Conservation (phyloP, 768 basidiomycete genomes). For the Pulveroboletus sp. region DNA sequence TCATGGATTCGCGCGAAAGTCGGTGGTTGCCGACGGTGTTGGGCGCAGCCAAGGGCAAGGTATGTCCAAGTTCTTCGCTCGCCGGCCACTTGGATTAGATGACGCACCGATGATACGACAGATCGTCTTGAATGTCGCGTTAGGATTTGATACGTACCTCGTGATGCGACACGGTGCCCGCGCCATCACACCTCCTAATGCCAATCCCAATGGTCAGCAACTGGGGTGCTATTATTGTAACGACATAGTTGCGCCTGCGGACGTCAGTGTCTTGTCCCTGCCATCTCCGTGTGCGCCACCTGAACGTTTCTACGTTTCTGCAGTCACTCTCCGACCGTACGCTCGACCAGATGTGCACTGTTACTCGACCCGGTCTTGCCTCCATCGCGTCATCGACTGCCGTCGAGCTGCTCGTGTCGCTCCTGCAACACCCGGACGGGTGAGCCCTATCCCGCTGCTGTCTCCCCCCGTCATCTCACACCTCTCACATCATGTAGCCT, state of each 20-base stretch:
- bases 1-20: constrained; percentile 99
- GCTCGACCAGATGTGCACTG: constrained; percentile 98
- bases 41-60: constrained; percentile 81
- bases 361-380: constrained; percentile 91
- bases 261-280: constrained; percentile 49
- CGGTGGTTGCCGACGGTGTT: constrained; percentile 94
- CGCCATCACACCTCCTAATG: constrained; percentile 19
- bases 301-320: background rate
- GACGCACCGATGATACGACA: constrained; percentile 23
- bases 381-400: constrained; percentile 89
- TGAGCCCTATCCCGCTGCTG: constrained; percentile 32
- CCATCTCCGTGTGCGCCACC: background rate
- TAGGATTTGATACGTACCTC: constrained; percentile 94
- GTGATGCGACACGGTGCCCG: constrained; percentile 94
- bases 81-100: background rate
- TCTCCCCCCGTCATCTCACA: background rate
- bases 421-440: constrained; percentile 89
- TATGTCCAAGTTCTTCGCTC: constrained; percentile 21
- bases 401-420: constrained; percentile 85
- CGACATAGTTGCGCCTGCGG: constrained; percentile 93
- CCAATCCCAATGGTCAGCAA: constrained; percentile 27
- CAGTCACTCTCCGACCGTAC: constrained; percentile 81
- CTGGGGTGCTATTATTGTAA: constrained; percentile 99
- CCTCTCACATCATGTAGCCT: constrained; percentile 30
- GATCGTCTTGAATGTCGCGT: constrained; percentile 91